Conservation (phyloP, 179 eudicot genomes). For the Spinacia oleracea region DNA sequence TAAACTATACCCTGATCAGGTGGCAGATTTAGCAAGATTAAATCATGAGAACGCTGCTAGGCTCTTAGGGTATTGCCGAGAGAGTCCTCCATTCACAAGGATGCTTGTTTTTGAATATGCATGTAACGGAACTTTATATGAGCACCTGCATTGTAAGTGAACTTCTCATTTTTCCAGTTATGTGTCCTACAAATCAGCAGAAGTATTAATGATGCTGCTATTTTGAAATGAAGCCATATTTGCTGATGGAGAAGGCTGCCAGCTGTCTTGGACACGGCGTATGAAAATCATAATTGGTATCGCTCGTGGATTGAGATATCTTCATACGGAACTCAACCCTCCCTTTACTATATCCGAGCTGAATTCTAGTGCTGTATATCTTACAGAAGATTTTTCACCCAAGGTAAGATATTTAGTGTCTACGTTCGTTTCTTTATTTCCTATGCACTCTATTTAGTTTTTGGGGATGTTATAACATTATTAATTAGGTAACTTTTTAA, state of each 20-base stretch:
- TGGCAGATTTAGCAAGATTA: conserved; percentile 86
- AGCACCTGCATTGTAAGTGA: conserved; percentile 90
- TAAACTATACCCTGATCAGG: conserved; percentile 42
- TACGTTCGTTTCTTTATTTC: neutral
- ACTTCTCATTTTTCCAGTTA: neutral
- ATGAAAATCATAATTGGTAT: conserved; percentile 86
- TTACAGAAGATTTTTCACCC: conserved; percentile 90
- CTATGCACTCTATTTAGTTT: neutral
- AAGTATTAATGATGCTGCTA: neutral
- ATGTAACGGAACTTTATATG: conserved; percentile 85
- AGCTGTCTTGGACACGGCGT: conserved; percentile 88
- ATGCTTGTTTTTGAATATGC: conserved; percentile 96
- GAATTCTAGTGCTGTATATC: conserved; percentile 82
- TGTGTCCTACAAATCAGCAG: neutral
- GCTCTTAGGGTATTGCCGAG: conserved; percentile 84
- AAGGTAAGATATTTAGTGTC: conserved; percentile 48
- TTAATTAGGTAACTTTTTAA: neutral
- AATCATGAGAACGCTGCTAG: conserved; percentile 81
- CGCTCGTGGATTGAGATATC: conserved; percentile 79
- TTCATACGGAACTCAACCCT: conserved; percentile 83
- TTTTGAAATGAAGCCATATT: conserved; percentile 31
- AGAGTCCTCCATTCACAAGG: conserved; percentile 78
- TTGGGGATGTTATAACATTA: neutral
- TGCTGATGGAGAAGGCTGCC: conserved; percentile 89
- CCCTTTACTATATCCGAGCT: conserved; percentile 82